phyloP scores from a whole-genome alignment of 1,139 yeast species.

The Pneumocystis carinii region DNA sequence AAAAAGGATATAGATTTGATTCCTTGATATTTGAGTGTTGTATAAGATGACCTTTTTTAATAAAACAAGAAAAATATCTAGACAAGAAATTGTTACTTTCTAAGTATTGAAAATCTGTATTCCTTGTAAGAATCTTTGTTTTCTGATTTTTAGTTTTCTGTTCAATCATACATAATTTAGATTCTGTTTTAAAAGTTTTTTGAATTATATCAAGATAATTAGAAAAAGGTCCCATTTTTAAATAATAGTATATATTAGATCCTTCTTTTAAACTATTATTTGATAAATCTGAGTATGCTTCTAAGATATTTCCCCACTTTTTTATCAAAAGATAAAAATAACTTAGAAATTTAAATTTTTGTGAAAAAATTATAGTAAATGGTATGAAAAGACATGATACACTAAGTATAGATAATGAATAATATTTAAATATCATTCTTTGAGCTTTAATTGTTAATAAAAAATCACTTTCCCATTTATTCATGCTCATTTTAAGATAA shows the following conservation, averaged over 20 bases:
- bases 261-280: background rate
- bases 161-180: background rate
- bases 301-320: background rate
- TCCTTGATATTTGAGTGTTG: background rate
- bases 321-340: background rate
- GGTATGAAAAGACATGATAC: background rate
- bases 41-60: background rate
- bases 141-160: background rate
- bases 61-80: background rate
- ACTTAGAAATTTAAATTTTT: background rate
- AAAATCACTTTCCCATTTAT: background rate
- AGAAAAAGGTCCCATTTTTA: background rate
- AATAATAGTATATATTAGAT: background rate
- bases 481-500: background rate
- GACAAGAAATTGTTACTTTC: background rate
- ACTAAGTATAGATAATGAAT: background rate
- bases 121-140: background rate
- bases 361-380: background rate
- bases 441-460: background rate
- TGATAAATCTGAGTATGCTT: background rate
- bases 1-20: background rate
- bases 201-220: background rate
- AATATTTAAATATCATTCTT: background rate
- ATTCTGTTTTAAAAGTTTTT: background rate
- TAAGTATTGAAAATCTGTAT: background rate